Base-by-base conservation (phyloP, 106 monocot species). In the Triglochin maritima region DNA sequence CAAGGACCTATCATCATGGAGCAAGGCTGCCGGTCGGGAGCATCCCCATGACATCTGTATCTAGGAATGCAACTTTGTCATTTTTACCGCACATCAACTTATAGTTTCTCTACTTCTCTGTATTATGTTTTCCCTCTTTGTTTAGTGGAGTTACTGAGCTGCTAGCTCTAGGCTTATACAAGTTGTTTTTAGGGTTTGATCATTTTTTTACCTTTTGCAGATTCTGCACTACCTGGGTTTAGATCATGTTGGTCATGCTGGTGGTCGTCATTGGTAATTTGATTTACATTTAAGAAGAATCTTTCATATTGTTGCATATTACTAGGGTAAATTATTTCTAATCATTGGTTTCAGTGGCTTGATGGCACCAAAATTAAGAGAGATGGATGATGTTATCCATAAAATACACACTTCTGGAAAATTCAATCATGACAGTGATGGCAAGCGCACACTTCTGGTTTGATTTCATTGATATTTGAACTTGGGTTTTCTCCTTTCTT, bases 241-340 rank as follows among this genome's bases (percentile, higher is more conserved):
- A 72, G 96, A 96, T 76, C 96, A 96, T 81, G 88, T 87, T 75
- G 96, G 96, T 7, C 96, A 96, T 82, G 84, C 88, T 76, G 91
- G 91, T 62, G 96, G 96, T 43, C 96, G 96, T 50, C 71, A 73
- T n/a, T 91, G 96, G 96, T 91, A 77, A 77, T 65, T 57, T 56
- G 41, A 43, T 10, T 49, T 44, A 14, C 49, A 17, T 63, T 2
- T 14, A 12, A 49, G 0, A 16, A 45, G 16, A 44, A 14, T 53
- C n/a, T 59, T 5, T 9, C 17, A 42, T n/a, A 14, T 14, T 9
- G 16, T 63, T 15, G 64, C 16, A 61, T 29, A 13, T 47, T 60
- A 57, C 41, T 43, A n/a, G 12, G 16, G 55, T 12, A 50, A 49
- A 5, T 76, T 68, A 51, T 5, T 44, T 62, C 11, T 13, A 54